phyloP scores from a whole-genome alignment of 1,284 basidiomycete genomes.

The Paramarasmius palmivorus region DNA sequence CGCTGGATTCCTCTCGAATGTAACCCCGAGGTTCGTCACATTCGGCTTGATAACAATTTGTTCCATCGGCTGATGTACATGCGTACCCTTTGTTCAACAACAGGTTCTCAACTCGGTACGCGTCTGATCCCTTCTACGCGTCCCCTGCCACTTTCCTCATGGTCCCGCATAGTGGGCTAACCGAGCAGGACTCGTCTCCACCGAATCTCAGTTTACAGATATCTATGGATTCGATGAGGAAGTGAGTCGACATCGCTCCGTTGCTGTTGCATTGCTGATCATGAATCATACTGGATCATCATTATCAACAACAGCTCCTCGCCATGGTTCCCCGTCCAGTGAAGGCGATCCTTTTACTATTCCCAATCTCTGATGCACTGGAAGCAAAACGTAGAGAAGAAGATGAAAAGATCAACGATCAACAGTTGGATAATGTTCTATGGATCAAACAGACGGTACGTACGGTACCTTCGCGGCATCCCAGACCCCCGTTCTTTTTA shows the following conservation, averaged over 20 bases:
- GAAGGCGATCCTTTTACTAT: slow-evolving; percentile 14
- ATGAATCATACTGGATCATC: not conserved
- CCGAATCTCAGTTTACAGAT: slow-evolving; percentile 70
- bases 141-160: slow-evolving; percentile 3
- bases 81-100: slow-evolving; percentile 2
- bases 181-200: slow-evolving; percentile 66
- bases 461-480: too few relatives aligned
- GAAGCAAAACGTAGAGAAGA: slow-evolving; percentile 12
- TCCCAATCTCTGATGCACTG: slow-evolving; percentile 12
- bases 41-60: slow-evolving; percentile 9
- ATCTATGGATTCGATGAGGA: slow-evolving; percentile 82
- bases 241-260: slow-evolving; percentile 32
- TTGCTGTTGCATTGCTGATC: too few relatives aligned
- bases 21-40: slow-evolving; percentile 62
- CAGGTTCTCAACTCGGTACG: slow-evolving; percentile 57
- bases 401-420: slow-evolving; percentile 10
- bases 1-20: slow-evolving; percentile 79
- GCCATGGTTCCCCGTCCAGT: slow-evolving; percentile 14
- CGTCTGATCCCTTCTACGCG: slow-evolving; percentile 8
- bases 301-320: slow-evolving; percentile 5
- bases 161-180: slow-evolving; percentile 66
- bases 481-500: too few relatives aligned
- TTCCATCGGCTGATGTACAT: slow-evolving; percentile 12
- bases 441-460: slow-evolving; percentile 17
- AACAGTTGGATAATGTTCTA: not conserved